These are phyloP conservation scores for Hortiboletus campestris DNA, from an alignment of 768 basidiomycete genomes.

Conservation along the genomic window DNA sequence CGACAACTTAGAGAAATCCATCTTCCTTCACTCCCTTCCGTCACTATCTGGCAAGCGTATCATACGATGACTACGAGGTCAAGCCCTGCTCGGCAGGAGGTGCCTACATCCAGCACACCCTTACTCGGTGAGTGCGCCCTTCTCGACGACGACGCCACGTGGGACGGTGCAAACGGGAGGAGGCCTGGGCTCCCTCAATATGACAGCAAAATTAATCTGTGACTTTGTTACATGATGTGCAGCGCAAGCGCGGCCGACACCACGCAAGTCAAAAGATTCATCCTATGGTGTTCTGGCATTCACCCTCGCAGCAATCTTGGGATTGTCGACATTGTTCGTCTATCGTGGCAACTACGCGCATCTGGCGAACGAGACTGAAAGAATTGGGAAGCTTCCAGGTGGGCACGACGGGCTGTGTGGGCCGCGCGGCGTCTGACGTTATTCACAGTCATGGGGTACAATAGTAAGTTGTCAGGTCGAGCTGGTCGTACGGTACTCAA, in stretches of 20 bases:
- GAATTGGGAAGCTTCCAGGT: slow-evolving; percentile 39
- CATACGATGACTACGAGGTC: slow-evolving; percentile 9
- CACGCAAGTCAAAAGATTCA: background rate
- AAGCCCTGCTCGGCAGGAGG: background rate
- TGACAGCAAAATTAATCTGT: too few species aligned
- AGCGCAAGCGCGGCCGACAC: slow-evolving; percentile 1
- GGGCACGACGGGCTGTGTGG: slow-evolving; percentile 2
- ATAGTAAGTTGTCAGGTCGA: slow-evolving; percentile 42
- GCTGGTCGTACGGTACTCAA: slow-evolving; percentile 3
- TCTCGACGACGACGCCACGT: background rate
- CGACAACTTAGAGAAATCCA: background rate
- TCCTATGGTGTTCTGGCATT: slow-evolving; percentile 15
- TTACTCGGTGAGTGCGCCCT: slow-evolving; percentile 16
- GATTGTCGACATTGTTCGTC: slow-evolving; percentile 14
- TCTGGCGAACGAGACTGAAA: slow-evolving; percentile 7
- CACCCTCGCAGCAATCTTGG: slow-evolving; percentile 20
- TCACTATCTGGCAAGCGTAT: background rate
- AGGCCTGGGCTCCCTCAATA: too few species aligned
- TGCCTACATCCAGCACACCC: slow-evolving; percentile 14
- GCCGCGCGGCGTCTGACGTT: background rate
- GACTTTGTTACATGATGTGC: background rate
- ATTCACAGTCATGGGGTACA: slow-evolving; percentile 55
- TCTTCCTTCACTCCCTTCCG: background rate
- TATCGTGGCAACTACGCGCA: background rate
- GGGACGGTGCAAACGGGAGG: background rate